These are phyloP conservation scores for Ulota crispa DNA, from an alignment of 225 moss, liverwort and hornwort species.

Conservation along the genomic window DNA sequence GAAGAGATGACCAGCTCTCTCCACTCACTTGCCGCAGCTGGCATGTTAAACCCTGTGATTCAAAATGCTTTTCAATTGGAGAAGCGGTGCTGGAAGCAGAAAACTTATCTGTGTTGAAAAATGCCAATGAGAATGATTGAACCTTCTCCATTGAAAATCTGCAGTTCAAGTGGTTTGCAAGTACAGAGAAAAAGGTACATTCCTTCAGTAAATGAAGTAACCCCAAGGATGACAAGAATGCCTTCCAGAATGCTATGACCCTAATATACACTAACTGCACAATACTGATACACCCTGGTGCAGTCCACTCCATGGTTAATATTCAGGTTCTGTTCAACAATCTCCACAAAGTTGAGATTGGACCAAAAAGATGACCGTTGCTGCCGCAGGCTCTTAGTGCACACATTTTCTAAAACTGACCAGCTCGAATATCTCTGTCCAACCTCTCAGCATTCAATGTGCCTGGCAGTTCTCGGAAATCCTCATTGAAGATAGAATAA, in stretches of 20 bases:
- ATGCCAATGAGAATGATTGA: background rate
- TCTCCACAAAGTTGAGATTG: background rate
- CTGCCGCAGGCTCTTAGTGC: background rate
- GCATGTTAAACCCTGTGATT: too few relatives aligned
- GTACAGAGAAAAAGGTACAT: background rate
- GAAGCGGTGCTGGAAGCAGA: too few relatives aligned
- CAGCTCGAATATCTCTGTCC: constrained; percentile 66
- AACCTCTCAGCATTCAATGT: constrained; percentile 63
- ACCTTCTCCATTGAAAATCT: background rate
- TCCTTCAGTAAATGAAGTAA: background rate
- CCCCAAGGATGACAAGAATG: background rate
- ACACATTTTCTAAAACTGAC: constrained; percentile 44
- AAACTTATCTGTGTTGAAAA: background rate
- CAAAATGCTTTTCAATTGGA: too few relatives aligned
- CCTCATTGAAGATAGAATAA: constrained; percentile 61
- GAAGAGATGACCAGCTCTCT: too few relatives aligned
- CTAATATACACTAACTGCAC: background rate
- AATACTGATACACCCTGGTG: background rate
- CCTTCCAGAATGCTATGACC: background rate
- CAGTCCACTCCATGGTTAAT: background rate
- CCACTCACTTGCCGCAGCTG: too few relatives aligned
- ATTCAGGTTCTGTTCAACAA: background rate
- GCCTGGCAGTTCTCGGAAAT: constrained; percentile 55
- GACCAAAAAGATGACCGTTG: background rate
- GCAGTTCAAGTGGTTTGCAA: too few relatives aligned